Evolutionary conservation across 2,329 filamentous ascomycete genomes (phyloP), one percentile per base, ranked within the genome.

Genomic region (Aspergillus ruber): DNA sequence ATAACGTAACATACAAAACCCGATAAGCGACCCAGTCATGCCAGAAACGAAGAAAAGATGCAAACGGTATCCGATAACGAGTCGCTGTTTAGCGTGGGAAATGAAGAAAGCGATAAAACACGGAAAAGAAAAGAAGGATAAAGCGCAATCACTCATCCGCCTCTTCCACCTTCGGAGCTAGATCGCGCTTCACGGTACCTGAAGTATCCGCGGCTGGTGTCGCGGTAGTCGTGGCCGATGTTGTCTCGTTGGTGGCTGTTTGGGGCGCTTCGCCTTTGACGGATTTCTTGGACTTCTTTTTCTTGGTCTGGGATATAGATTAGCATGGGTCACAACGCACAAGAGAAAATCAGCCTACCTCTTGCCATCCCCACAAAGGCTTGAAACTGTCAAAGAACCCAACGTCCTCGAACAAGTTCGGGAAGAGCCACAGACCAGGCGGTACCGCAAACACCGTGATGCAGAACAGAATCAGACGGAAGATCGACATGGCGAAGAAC

Each of bases 301-400:
- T 71, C 50, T 68, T 70, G 52, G 62, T 66, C 60, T 69, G 50
- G 47, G 6, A 43, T 13, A 17, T 17, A 8, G 6, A 25, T 48
- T 39, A 35, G 54, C n/a, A n/a, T n/a, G n/a, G n/a, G n/a, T n/a
- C n/a, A n/a, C n/a, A n/a, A n/a, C n/a, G n/a, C n/a, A n/a, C n/a
- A n/a, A n/a, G n/a, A n/a, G n/a, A n/a, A n/a, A n/a, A n/a, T n/a
- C n/a, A n/a, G n/a, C n/a, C n/a, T n/a, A 94, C 89, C 81, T 95
- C 90, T 69, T 98, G 93, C 93, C 93, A 98, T 50, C 89, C 93
- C 91, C 93, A 98, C 5, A 95, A 73, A 17, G 93, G 93, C 64
- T 85, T 85, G 79, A 98, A 98, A 62, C 88, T 94, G 67, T 98
- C 93, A 70, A 98, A 86, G 74, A 98, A 97, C 6, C 91, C 95